Evolutionary conservation across 2,329 filamentous ascomycete species (phyloP).

Genomic region (Chrysoporthe deuterocubensis): DNA sequence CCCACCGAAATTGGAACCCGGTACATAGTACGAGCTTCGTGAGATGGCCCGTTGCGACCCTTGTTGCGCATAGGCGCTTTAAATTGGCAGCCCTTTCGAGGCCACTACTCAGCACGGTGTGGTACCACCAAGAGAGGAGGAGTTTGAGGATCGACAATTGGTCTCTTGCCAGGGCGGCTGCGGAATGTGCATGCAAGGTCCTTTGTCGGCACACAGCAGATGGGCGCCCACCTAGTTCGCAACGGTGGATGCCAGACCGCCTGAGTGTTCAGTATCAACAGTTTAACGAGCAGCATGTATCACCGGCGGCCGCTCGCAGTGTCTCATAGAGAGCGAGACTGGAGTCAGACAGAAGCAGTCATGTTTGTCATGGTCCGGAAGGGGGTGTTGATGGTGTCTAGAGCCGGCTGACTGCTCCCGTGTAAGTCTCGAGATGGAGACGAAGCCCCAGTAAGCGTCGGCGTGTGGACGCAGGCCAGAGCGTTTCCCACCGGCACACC

Average conservation of each 20-base stretch:
- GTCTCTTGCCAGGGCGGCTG: neutral
- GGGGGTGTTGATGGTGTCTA: too few relatives aligned
- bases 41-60: neutral
- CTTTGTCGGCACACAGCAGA: neutral
- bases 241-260: neutral
- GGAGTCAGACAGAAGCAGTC: neutral
- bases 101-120: neutral
- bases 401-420: too few relatives aligned
- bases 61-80: neutral
- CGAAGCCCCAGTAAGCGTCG: neutral
- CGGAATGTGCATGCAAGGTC: slow-evolving; percentile 7
- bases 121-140: slow-evolving; percentile 1
- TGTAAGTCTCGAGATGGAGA: neutral
- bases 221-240: neutral
- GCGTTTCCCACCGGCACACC: too few relatives aligned
- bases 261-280: neutral
- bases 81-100: neutral
- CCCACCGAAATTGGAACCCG: too few relatives aligned
- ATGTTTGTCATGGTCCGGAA: neutral
- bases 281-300: neutral
- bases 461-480: neutral
- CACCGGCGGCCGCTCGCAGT: neutral
- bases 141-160: neutral
- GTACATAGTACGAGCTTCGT: neutral
- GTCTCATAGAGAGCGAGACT: neutral